Conservation (phyloP, 1,139 yeast genomes). For the Debaryomyces subglobosus region DNA sequence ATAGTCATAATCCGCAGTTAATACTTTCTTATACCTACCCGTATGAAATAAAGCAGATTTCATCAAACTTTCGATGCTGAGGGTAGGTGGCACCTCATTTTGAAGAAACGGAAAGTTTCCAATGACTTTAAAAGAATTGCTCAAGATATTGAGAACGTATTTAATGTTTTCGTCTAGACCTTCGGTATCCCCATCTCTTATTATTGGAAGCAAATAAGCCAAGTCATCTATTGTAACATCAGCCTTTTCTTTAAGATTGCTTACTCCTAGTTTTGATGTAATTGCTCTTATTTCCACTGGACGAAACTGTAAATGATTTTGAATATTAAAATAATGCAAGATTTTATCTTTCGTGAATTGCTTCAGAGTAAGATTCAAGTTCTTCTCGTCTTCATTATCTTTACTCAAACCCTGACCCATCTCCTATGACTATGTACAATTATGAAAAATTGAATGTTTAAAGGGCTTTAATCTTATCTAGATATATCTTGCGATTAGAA, state of each 20-base stretch:
- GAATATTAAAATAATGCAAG: constrained; percentile 21
- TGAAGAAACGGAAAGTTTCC: constrained; percentile 38
- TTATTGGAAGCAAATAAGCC: constrained; percentile 24
- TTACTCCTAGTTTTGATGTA: constrained; percentile 24
- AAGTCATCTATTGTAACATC: constrained; percentile 25
- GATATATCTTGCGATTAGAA: background rate
- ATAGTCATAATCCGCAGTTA: constrained; percentile 27
- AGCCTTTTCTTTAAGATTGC: constrained; percentile 20
- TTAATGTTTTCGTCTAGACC: constrained; percentile 11
- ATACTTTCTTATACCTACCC: constrained; percentile 25
- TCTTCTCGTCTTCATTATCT: background rate
- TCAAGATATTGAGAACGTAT: constrained; percentile 20
- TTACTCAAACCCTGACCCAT: constrained; percentile 29
- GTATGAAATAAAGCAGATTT: constrained; percentile 29
- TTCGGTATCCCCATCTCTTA: constrained; percentile 14
- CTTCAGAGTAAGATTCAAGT: constrained; percentile 11
- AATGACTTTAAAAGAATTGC: constrained; percentile 28
- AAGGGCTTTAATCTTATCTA: background rate
- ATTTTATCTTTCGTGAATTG: constrained; percentile 24
- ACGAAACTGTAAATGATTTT: constrained; percentile 24
- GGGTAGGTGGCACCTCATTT: constrained; percentile 14
- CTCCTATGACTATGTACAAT: background rate
- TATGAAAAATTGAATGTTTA: background rate
- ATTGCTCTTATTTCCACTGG: constrained; percentile 30
- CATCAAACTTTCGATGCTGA: constrained; percentile 29